Evolutionary conservation across 345 rosid species (phyloP).

Genomic region (Cardamine chenopodiifolia): DNA sequence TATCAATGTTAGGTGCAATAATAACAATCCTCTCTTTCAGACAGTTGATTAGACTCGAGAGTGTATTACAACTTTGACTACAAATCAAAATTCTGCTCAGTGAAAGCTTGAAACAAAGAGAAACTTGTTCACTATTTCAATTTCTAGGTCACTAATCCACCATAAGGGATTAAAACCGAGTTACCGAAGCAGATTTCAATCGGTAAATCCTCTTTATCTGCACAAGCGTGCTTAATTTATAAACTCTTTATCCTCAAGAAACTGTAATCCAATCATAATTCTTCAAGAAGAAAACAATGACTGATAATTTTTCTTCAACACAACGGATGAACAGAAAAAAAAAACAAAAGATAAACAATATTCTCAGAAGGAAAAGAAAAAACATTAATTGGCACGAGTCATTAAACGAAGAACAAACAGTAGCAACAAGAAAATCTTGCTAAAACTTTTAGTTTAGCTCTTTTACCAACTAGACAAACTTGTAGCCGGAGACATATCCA

Average conservation of each 20-base stretch:
- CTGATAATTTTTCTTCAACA: not conserved
- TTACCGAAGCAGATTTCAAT: too few species aligned
- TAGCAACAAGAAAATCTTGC: not conserved
- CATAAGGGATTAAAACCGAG: not conserved
- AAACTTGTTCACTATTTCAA: not conserved
- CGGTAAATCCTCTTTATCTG: not conserved
- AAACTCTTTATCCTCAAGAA: not conserved
- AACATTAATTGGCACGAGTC: not conserved
- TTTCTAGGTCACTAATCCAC: not conserved
- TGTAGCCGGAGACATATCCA: not conserved
- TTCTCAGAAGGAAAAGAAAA: not conserved
- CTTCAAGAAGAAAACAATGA: not conserved
- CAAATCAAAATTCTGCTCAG: conserved; percentile 4
- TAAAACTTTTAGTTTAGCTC: too few species aligned
- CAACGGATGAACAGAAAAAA: too few species aligned
- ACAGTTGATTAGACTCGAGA: not conserved
- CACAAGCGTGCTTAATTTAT: not conserved
- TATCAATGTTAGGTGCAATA: not conserved
- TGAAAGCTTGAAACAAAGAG: not conserved
- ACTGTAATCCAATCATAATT: not conserved
- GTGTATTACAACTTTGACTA: not conserved
- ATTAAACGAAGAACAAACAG: not conserved
- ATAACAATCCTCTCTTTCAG: not conserved
- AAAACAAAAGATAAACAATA: not conserved
- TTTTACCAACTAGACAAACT: not conserved